Conservation (phyloP, 2,329 filamentous ascomycete species). For the Verticillium tricorpus region DNA sequence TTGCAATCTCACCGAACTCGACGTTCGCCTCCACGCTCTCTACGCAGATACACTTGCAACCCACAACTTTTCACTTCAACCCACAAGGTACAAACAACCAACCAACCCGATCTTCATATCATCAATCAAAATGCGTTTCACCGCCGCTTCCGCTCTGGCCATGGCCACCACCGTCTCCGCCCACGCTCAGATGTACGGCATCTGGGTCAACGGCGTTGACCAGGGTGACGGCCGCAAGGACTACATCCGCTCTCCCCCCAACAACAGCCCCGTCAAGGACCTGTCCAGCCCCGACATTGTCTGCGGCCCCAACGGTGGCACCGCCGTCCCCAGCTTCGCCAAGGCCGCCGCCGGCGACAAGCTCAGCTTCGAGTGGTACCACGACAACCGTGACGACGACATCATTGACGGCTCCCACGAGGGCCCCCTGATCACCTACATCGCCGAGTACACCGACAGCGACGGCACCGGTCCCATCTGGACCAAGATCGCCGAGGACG, state of each 20-base stretch:
- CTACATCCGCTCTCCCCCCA: slow-evolving; percentile 40
- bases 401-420: slow-evolving; percentile 49
- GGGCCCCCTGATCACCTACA: slow-evolving; percentile 50
- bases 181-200: slow-evolving; percentile 41
- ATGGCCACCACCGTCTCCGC: slow-evolving; percentile 33
- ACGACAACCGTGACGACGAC: slow-evolving; percentile 44
- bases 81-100: neutral
- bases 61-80: neutral
- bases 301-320: slow-evolving; percentile 39
- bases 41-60: neutral
- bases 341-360: slow-evolving; percentile 41
- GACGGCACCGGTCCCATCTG: slow-evolving; percentile 46
- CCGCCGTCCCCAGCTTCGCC: slow-evolving; percentile 31
- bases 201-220: slow-evolving; percentile 43
- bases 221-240: slow-evolving; percentile 32
- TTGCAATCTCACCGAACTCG: slow-evolving; percentile 1
- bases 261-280: slow-evolving; percentile 41
- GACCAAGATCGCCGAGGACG: slow-evolving; percentile 38
- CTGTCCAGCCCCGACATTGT: slow-evolving; percentile 33
- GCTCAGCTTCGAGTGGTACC: slow-evolving; percentile 45
- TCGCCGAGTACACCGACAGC: slow-evolving; percentile 35
- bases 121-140: slow-evolving; percentile 28
- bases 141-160: slow-evolving; percentile 26
- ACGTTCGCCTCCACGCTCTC: slow-evolving; percentile 4
- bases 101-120: neutral